phyloP scores from a whole-genome alignment of 2,329 filamentous ascomycete genomes.

The Claviceps pazoutovae region DNA sequence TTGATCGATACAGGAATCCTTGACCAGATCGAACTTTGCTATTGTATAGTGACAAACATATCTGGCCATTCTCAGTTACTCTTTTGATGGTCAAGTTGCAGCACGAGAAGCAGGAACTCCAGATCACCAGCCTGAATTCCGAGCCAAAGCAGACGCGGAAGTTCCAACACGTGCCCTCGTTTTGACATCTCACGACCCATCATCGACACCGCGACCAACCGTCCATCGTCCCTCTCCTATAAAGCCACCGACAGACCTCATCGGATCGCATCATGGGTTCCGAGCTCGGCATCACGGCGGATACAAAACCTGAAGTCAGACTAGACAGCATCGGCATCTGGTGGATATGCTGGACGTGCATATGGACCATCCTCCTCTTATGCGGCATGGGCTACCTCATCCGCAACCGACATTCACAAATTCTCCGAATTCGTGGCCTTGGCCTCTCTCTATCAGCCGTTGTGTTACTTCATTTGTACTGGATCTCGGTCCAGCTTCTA shows the following conservation, averaged over 20 bases:
- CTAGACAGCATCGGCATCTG: constrained; percentile 20
- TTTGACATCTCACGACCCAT: background rate
- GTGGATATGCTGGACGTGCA: constrained; percentile 18
- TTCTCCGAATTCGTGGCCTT: constrained; percentile 26
- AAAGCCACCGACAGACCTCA: no score
- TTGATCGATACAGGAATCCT: background rate
- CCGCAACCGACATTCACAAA: constrained; percentile 20
- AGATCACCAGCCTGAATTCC: background rate
- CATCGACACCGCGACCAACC: background rate
- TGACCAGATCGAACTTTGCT: background rate
- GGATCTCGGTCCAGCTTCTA: constrained; percentile 23
- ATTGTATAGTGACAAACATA: no score
- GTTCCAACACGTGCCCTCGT: background rate
- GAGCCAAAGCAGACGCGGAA: background rate
- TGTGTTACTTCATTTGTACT: constrained; percentile 26
- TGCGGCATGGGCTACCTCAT: constrained; percentile 26
- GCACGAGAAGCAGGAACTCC: background rate
- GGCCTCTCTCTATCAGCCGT: constrained; percentile 26
- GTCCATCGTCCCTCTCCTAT: no score
- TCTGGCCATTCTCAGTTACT: background rate
- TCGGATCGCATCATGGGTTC: constrained; percentile 11
- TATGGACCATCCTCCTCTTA: constrained; percentile 22
- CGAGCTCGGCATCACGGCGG: constrained; percentile 12
- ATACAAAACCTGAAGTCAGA: constrained; percentile 7
- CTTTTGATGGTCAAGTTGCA: background rate